Conservation (phyloP, 148 eudicot genomes). For the Diospyros lotus region DNA sequence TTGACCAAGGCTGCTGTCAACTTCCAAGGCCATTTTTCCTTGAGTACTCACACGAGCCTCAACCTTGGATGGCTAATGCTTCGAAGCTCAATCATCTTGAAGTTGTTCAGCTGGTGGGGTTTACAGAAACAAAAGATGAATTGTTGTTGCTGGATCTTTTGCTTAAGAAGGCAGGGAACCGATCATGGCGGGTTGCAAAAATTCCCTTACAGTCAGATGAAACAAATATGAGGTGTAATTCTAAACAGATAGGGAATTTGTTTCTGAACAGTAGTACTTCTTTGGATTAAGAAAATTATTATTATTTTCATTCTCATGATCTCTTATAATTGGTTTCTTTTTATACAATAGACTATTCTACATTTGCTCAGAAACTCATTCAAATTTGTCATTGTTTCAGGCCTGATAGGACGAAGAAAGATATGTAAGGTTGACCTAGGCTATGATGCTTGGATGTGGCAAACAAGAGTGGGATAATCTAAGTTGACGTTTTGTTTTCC, state of each 20-base stretch:
- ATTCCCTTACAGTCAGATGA: slow-evolving; percentile 8
- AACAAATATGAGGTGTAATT: background rate
- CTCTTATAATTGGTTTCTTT: no score
- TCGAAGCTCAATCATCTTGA: slow-evolving; percentile 1
- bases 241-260: background rate
- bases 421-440: no score
- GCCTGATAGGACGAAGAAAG: no score
- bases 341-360: no score
- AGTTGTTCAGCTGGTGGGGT: slow-evolving; percentile 2
- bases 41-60: slow-evolving; percentile 13
- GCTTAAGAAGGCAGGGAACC: background rate
- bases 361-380: no score
- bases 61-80: background rate
- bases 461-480: no score
- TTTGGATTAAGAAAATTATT: background rate
- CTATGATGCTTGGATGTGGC: no score
- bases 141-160: slow-evolving; percentile 12
- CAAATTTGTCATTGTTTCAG: no score
- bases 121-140: background rate
- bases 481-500: no score
- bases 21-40: slow-evolving; percentile 1
- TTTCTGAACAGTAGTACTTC: slow-evolving; percentile 1
- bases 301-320: no score
- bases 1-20: background rate
- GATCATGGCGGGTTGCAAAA: background rate